These are phyloP conservation scores for Aspergillus sp. DNA, from an alignment of 2,329 filamentous ascomycete species.

Conservation along the genomic window DNA sequence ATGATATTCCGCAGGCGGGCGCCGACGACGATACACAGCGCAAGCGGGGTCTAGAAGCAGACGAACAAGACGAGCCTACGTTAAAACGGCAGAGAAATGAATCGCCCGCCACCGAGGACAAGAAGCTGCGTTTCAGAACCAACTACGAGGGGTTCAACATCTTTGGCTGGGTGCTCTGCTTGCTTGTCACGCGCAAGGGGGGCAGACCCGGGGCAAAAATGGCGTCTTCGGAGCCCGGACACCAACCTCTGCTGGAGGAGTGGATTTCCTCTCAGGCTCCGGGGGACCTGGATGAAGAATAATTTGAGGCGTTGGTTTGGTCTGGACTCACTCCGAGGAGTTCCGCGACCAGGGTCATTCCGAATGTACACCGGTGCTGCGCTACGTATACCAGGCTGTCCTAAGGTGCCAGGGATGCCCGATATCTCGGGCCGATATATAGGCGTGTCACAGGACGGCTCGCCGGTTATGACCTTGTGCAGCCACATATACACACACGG, in stretches of 20 bases:
- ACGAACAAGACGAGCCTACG: slow-evolving; percentile 22
- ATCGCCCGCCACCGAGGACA: slow-evolving; percentile 62
- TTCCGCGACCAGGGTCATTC: background rate
- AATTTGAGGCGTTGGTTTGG: slow-evolving; percentile 8
- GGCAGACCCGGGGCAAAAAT: slow-evolving; percentile 39
- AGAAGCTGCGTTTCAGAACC: slow-evolving; percentile 82
- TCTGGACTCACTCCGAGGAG: background rate
- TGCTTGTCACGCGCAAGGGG: slow-evolving; percentile 76
- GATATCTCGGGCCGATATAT: too few species aligned
- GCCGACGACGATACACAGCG: slow-evolving; percentile 5
- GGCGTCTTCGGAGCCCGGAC: slow-evolving; percentile 41
- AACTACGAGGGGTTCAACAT: slow-evolving; percentile 95
- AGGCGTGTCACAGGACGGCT: too few species aligned
- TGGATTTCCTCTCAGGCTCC: slow-evolving; percentile 76
- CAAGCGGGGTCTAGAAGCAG: slow-evolving; percentile 13
- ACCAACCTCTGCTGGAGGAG: slow-evolving; percentile 75
- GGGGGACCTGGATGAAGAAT: slow-evolving; percentile 38
- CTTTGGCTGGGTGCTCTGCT: slow-evolving; percentile 85
- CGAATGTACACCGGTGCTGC: background rate
- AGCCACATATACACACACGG: too few species aligned
- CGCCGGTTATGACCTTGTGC: too few species aligned
- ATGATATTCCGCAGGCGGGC: slow-evolving; percentile 54
- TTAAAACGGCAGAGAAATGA: slow-evolving; percentile 34
- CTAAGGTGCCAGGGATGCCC: too few species aligned
- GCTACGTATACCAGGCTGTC: too few species aligned